A percentile compares a stretch with the other conserved stretches of the same genome.
Conservation (phyloP, 495 filamentous ascomycete species). For the Aspergillus leporis region DNA sequence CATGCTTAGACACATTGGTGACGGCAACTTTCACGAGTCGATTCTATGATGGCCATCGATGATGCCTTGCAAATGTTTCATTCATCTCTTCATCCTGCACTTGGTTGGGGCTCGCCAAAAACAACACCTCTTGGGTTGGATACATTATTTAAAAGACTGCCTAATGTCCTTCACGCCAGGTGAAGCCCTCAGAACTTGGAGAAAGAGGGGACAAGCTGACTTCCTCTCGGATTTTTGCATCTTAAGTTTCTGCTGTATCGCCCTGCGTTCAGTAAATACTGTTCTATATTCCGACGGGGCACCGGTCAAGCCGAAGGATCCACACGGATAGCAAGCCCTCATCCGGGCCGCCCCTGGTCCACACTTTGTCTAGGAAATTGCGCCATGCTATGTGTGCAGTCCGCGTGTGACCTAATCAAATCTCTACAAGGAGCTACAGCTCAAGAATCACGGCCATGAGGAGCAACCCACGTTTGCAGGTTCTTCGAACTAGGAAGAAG, state of each 20-base stretch:
- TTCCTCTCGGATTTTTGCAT: slow-evolving; percentile 1
- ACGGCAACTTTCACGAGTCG: no score
- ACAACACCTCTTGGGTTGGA: no score
- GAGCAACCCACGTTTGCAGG: no score
- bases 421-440: slow-evolving; percentile 8
- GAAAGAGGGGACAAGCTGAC: background rate
- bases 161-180: slow-evolving; percentile 19
- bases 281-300: slow-evolving; percentile 4
- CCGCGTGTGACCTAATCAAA: slow-evolving; percentile 14
- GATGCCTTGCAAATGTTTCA: slow-evolving; percentile 6
- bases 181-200: background rate
- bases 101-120: background rate
- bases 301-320: background rate
- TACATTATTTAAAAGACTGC: slow-evolving; percentile 1
- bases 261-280: slow-evolving; percentile 1
- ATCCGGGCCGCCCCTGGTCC: background rate
- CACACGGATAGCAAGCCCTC: no score
- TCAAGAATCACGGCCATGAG: background rate
- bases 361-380: slow-evolving; percentile 3
- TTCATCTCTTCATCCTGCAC: background rate
- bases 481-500: background rate
- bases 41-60: slow-evolving; percentile 12
- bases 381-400: slow-evolving; percentile 14
- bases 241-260: slow-evolving; percentile 1
- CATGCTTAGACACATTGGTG: no score